Evolutionary conservation across 202 grass and related monocot genomes (phyloP), one percentile per base, ranked within the genome.

Genomic region (Schoenoplectus triqueter): DNA sequence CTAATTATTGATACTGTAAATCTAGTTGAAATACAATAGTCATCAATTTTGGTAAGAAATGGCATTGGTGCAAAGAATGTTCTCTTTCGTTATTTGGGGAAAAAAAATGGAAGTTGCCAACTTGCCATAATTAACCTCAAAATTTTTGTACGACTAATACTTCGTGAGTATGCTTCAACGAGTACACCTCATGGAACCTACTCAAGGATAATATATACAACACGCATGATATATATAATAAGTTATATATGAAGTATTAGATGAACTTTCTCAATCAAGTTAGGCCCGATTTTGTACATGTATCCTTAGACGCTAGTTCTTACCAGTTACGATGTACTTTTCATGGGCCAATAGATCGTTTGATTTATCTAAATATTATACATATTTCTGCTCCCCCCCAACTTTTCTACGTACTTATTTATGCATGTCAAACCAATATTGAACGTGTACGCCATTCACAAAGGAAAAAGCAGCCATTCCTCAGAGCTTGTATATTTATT

Each of bases 211-310:
- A 68, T 55, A 52, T 70, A 68, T 2, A 40, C 47, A 55, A 70
- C 81, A 70, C 64, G 49, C 66, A 7, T 57, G 77, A 31, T 31
- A 31, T 31, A 31, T 31, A 68, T 5, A 3, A 62, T 64, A 60
- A 49, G 42, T 47, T 54, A 4, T 11, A 80, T 49, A 31, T 31
- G 31, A 31, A 31, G 6, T 15, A 69, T 67, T 47, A 83, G 80
- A 67, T 82, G 62, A 82, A n/a, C 18, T 67, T 70, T 70, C 63
- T 83, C 49, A 69, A 83, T 83, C 62, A 69, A 83, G 81, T 83
- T 83, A 18, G 50, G 64, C 64, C 31, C 21, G 39, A 51, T 20
- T 64, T 75, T 75, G 39, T 31, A 31, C 80, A 81, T 64, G 8
- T 20, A 65, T 65, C 67, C 48, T 82, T 67, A 54, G 15, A 82